Conservation (phyloP, 257 asterid genomes). For the Salvia miltiorrhiza region DNA sequence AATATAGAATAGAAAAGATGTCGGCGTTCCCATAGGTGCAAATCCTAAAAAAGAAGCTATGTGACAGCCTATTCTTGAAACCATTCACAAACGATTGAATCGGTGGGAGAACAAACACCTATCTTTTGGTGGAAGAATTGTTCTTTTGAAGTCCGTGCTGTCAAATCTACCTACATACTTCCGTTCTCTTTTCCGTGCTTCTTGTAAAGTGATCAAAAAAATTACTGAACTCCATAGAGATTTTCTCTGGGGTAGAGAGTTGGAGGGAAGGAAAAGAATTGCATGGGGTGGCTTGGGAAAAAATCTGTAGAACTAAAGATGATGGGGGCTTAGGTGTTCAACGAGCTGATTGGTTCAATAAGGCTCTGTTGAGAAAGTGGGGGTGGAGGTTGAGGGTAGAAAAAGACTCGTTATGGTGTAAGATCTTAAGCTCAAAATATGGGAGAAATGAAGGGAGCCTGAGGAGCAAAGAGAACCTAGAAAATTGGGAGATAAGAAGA, state of each 20-base stretch:
- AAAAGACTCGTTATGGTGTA: no score
- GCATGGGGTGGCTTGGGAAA: background rate
- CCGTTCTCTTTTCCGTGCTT: background rate
- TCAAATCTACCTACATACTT: no score
- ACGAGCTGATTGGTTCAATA: background rate
- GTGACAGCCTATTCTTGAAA: background rate
- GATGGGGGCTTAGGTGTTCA: background rate
- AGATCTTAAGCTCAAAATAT: no score
- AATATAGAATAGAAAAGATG: no score
- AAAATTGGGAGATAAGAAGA: no score
- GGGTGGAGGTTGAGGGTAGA: background rate
- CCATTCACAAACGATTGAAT: background rate
- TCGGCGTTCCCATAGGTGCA: background rate
- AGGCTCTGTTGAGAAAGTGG: background rate
- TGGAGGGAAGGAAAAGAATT: background rate
- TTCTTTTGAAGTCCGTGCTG: background rate
- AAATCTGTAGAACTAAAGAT: background rate
- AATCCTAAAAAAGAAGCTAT: background rate
- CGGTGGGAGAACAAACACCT: background rate
- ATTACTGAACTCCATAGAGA: background rate
- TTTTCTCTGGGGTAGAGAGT: background rate
- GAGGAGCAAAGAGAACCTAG: no score
- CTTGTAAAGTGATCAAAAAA: background rate
- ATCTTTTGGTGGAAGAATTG: background rate
- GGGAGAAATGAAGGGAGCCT: no score